These are phyloP conservation scores for Fereydounia khargensis DNA, from an alignment of 1,284 basidiomycete genomes.

Conservation along the genomic window DNA sequence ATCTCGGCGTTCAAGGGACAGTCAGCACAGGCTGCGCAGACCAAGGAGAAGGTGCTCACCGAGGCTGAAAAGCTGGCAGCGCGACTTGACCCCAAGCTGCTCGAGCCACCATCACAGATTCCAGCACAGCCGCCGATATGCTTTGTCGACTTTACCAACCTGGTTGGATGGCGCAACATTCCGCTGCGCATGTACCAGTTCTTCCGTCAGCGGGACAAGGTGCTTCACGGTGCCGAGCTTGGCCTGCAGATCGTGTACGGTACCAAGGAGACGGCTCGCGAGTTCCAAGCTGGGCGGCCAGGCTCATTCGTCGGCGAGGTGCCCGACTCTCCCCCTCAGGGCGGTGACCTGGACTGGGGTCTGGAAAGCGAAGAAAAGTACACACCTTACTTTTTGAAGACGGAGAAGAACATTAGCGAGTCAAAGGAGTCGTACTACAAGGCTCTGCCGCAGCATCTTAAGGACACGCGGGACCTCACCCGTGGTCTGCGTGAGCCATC, in stretches of 20 bases:
- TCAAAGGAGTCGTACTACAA: slow-evolving; percentile 76
- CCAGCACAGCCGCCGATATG: slow-evolving; percentile 79
- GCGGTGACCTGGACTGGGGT: slow-evolving; percentile 73
- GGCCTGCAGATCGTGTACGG: slow-evolving; percentile 73
- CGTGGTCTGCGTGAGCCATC: slow-evolving; percentile 77
- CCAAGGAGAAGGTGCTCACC: slow-evolving; percentile 16
- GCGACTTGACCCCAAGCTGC: slow-evolving; percentile 47
- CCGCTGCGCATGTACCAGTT: slow-evolving; percentile 87
- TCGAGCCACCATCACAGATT: slow-evolving; percentile 65
- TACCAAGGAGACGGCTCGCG: slow-evolving; percentile 61
- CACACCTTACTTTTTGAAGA: slow-evolving; percentile 66
- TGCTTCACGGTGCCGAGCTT: slow-evolving; percentile 74
- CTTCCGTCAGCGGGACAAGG: slow-evolving; percentile 84
- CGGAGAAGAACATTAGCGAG: slow-evolving; percentile 68
- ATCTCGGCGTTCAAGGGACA: not conserved
- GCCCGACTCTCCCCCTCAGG: slow-evolving; percentile 33
- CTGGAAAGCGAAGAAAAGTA: slow-evolving; percentile 69
- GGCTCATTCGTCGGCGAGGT: slow-evolving; percentile 17
- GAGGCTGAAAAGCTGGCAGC: slow-evolving; percentile 36
- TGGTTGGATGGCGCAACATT: slow-evolving; percentile 81
- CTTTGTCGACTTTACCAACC: slow-evolving; percentile 80
- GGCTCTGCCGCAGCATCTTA: slow-evolving; percentile 69
- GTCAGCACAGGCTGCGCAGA: slow-evolving; percentile 33
- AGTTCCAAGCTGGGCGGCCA: slow-evolving; percentile 60
- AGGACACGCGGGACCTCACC: slow-evolving; percentile 72